Evolutionary conservation across 78 protist species (phyloP).

Genomic region (slime mould (Dictyostelium discoideum)): dicty_2.7 NC_007089.4:1600001-1600500

Average conservation of each 20-base stretch:
- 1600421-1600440: constrained; percentile 29
- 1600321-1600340: constrained; percentile 78
- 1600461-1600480: neutral
- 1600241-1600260: neutral
- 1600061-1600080: constrained; percentile 51
- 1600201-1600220: too few relatives aligned
- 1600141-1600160: constrained; percentile 31
- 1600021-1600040: constrained; percentile 85
- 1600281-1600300: constrained; percentile 62
- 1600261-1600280: constrained; percentile 27
- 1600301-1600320: constrained; percentile 8
- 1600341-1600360: constrained; percentile 51
- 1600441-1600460: constrained; percentile 20
- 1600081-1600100: constrained; percentile 29
- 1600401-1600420: constrained; percentile 22
- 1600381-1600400: constrained; percentile 51
- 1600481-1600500: neutral
- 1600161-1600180: constrained; percentile 35
- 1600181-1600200: neutral
- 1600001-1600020: constrained; percentile 72
- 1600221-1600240: too few relatives aligned
- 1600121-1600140: constrained; percentile 38
- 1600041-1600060: constrained; percentile 49
- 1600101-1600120: constrained; percentile 67
- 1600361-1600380: constrained; percentile 30